Evolutionary conservation across 805 yeast species (phyloP).

Genomic region (Starmerella davenportii): DNA sequence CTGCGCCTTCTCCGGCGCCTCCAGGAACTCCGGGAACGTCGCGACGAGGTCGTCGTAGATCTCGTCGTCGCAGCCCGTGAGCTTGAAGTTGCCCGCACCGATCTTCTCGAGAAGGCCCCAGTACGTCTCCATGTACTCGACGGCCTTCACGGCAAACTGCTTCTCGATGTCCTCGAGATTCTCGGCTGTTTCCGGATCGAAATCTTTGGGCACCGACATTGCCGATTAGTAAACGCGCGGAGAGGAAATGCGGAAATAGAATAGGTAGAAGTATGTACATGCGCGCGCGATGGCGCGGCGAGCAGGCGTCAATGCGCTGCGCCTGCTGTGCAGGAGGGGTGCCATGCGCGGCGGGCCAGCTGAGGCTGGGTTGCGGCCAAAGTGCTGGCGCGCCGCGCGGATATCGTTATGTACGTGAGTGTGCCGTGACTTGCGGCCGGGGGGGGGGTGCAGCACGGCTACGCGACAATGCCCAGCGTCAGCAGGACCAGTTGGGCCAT

Average conservation of each 20-base stretch:
- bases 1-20: conserved; percentile 34
- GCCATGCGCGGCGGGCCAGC: too few species aligned
- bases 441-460: too few species aligned
- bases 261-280: too few species aligned
- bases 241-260: too few species aligned
- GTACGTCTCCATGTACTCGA: conserved; percentile 79
- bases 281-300: too few species aligned
- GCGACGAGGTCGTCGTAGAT: conserved; percentile 28
- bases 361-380: too few species aligned
- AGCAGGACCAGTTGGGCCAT: conserved; percentile 64
- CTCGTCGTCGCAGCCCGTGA: conserved; percentile 26
- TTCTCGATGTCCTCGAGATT: conserved; percentile 89
- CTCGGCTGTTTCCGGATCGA: conserved; percentile 81
- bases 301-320: too few species aligned
- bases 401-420: too few species aligned
- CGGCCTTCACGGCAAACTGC: conserved; percentile 97
- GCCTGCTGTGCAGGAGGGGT: too few species aligned
- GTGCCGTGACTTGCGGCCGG: too few species aligned
- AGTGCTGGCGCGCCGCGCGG: too few species aligned
- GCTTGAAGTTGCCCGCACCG: conserved; percentile 53
- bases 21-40: conserved; percentile 77
- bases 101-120: conserved; percentile 61
- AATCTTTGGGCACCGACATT: conserved; percentile 18
- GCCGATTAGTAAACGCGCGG: not conserved
- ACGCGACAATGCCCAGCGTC: conserved; percentile 60